These are phyloP conservation scores for Saprolegnia parasitica DNA, from an alignment of 352 stramenopile species.

Conservation along the genomic window DNA sequence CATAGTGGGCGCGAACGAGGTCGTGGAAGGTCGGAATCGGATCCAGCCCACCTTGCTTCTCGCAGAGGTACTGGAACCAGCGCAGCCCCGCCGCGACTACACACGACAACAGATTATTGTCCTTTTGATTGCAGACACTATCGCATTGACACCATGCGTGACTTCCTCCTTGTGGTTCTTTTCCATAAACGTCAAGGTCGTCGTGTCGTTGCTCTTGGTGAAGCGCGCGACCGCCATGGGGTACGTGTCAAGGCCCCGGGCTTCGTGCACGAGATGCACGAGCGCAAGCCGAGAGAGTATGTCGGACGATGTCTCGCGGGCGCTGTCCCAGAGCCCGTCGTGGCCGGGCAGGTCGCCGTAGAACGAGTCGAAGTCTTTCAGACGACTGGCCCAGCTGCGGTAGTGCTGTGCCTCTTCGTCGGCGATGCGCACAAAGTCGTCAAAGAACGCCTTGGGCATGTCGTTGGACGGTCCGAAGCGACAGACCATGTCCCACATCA, in stretches of 20 bases:
- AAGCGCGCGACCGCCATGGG: slow-evolving; percentile 46
- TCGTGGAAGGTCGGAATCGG: slow-evolving; percentile 44
- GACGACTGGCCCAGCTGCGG: slow-evolving; percentile 41
- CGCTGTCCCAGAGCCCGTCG: slow-evolving; percentile 51
- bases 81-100: slow-evolving; percentile 37
- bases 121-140: not conserved
- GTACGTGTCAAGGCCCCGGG: slow-evolving; percentile 50
- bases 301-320: slow-evolving; percentile 38
- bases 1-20: slow-evolving; percentile 48
- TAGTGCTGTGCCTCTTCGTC: slow-evolving; percentile 53
- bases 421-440: slow-evolving; percentile 54
- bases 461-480: slow-evolving; percentile 38
- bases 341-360: slow-evolving; percentile 50
- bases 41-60: slow-evolving; percentile 33
- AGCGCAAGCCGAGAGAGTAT: slow-evolving; percentile 45
- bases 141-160: slow-evolving; percentile 33
- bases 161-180: slow-evolving; percentile 54
- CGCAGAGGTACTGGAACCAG: slow-evolving; percentile 45
- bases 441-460: slow-evolving; percentile 48
- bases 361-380: slow-evolving; percentile 43
- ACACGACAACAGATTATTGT: not conserved
- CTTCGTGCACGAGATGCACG: slow-evolving; percentile 57
- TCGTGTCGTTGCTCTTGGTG: slow-evolving; percentile 40
- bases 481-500: slow-evolving; percentile 61
- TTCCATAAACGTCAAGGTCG: slow-evolving; percentile 42